These are phyloP conservation scores for Tolypocladium tundrense DNA, from an alignment of 2,329 filamentous ascomycete species.

Conservation along the genomic window DNA sequence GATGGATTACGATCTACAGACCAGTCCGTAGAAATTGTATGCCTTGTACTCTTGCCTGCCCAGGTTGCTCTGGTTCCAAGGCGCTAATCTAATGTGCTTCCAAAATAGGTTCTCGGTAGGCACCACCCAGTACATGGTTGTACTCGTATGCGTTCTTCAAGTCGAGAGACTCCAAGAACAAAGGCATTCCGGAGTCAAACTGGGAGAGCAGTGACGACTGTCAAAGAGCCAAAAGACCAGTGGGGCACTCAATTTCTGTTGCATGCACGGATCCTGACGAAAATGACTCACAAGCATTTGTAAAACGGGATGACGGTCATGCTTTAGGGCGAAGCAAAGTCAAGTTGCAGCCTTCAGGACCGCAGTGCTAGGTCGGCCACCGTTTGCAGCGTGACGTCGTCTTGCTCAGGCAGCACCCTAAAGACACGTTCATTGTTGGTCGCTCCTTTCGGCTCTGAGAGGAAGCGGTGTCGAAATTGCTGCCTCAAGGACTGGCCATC, in stretches of 20 bases:
- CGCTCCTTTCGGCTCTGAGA: background rate
- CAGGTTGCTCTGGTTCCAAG: background rate
- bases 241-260: background rate
- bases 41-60: background rate
- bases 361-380: background rate
- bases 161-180: background rate
- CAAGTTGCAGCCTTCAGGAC: background rate
- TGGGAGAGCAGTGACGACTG: background rate
- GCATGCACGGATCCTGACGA: background rate
- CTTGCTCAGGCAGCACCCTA: background rate
- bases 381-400: background rate
- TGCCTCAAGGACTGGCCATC: background rate
- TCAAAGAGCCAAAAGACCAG: background rate
- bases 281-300: background rate
- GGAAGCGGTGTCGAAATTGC: background rate
- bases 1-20: too few species aligned
- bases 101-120: background rate
- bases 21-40: too few species aligned
- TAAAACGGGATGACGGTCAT: background rate
- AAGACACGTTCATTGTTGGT: background rate
- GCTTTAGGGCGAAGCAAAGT: background rate
- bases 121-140: background rate
- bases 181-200: background rate
- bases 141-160: background rate
- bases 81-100: background rate